Conservation (phyloP, 2,329 filamentous ascomycete genomes). For the Alternaria ventricosa region DNA sequence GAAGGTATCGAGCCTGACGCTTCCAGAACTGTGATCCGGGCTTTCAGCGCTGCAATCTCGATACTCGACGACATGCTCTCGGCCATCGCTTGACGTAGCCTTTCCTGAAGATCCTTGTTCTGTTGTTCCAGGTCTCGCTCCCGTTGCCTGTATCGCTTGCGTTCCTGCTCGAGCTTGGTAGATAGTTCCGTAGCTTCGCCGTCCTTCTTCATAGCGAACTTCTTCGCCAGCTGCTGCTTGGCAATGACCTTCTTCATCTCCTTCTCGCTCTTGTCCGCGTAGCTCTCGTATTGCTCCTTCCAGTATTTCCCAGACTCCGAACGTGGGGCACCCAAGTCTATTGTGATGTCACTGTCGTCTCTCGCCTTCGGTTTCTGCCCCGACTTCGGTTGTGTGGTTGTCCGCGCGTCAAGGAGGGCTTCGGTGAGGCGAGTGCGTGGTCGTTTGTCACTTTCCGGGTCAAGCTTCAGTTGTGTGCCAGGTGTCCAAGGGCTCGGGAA, state of each 20-base stretch:
- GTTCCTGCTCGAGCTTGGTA: slow-evolving; percentile 71
- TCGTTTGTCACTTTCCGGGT: slow-evolving; percentile 38
- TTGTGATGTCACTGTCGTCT: slow-evolving; percentile 67
- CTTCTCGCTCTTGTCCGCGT: slow-evolving; percentile 72
- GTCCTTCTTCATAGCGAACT: slow-evolving; percentile 80
- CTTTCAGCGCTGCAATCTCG: slow-evolving; percentile 45
- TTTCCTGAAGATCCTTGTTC: slow-evolving; percentile 55
- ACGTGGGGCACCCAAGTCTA: slow-evolving; percentile 75
- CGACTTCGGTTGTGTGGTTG: slow-evolving; percentile 44
- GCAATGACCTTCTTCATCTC: slow-evolving; percentile 80
- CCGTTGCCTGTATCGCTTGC: slow-evolving; percentile 68
- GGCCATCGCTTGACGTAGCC: slow-evolving; percentile 41
- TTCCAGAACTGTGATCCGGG: slow-evolving; percentile 39
- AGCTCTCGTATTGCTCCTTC: slow-evolving; percentile 78
- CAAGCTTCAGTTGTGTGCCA: slow-evolving; percentile 45
- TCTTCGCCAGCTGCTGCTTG: slow-evolving; percentile 81
- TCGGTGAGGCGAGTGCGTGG: slow-evolving; percentile 54
- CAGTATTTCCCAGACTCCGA: slow-evolving; percentile 80
- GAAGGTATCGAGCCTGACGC: slow-evolving; percentile 24
- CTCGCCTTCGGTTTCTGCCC: slow-evolving; percentile 44
- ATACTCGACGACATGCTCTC: slow-evolving; percentile 41
- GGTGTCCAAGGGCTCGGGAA: slow-evolving; percentile 60
- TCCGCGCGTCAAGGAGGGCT: slow-evolving; percentile 53
- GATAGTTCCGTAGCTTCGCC: slow-evolving; percentile 70
- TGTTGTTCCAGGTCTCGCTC: slow-evolving; percentile 69